Percentiles rank a stretch among this genome's conserved stretches.
Conservation (phyloP, 768 basidiomycete species). For the Hygrophoropsis aurantiaca region DNA sequence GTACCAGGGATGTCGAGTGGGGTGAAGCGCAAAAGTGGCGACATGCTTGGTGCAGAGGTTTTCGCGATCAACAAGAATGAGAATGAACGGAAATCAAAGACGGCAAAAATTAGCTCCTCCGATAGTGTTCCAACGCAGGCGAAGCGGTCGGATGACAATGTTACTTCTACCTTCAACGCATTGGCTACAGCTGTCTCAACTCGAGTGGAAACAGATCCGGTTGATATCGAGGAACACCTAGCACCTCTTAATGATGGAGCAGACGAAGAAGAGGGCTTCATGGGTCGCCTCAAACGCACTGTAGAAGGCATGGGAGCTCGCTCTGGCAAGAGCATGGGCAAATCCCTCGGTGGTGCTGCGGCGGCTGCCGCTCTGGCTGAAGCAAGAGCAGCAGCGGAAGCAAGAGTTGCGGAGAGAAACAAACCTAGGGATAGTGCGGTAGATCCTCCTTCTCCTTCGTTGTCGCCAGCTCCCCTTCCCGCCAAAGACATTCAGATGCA, state of each 20-base stretch:
- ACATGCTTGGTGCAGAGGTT: slow-evolving; percentile 31
- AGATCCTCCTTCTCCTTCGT: slow-evolving; percentile 25
- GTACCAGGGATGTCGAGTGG: slow-evolving; percentile 21
- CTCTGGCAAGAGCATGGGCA: slow-evolving; percentile 55
- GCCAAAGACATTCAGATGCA: slow-evolving; percentile 2
- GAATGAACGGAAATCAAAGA: slow-evolving; percentile 48
- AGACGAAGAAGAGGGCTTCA: slow-evolving; percentile 47
- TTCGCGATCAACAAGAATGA: slow-evolving; percentile 27
- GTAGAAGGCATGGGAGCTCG: slow-evolving; percentile 66
- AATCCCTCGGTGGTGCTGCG: slow-evolving; percentile 59
- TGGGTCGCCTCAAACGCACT: slow-evolving; percentile 69
- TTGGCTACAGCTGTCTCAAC: background rate
- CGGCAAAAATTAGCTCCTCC: slow-evolving; percentile 42
- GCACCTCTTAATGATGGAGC: slow-evolving; percentile 9
- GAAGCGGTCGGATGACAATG: slow-evolving; percentile 1
- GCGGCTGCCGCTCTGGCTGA: slow-evolving; percentile 60
- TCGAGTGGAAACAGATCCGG: slow-evolving; percentile 21
- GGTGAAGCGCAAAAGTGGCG: slow-evolving; percentile 69
- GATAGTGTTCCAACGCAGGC: slow-evolving; percentile 26
- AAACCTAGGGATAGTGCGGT: slow-evolving; percentile 38
- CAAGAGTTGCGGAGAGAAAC: slow-evolving; percentile 64
- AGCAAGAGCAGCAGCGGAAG: slow-evolving; percentile 65
- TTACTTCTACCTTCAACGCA: slow-evolving; percentile 6
- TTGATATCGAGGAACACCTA: slow-evolving; percentile 18
- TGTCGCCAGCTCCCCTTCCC: slow-evolving; percentile 3